Evolutionary conservation across 1,284 basidiomycete genomes (phyloP), one percentile per base, ranked within the genome.

Genomic region (Ceratobasidium sp.): DNA sequence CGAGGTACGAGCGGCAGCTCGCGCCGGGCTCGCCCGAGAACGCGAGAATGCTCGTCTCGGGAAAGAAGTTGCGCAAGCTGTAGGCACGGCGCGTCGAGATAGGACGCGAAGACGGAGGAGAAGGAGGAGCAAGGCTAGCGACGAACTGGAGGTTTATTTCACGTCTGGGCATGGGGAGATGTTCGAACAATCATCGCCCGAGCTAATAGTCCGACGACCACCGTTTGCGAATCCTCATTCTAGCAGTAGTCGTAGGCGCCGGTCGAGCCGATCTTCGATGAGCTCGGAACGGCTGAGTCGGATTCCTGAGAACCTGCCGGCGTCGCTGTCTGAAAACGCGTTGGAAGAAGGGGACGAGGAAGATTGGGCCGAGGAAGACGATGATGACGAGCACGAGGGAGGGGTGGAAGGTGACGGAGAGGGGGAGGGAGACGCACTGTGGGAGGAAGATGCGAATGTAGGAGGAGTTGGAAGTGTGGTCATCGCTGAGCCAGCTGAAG

Each of bases 401-500:
- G 74, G 62, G 0, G 83, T 82, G 31, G 81, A 82, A 50, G 84
- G 83, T 57, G 82, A 82, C 47, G 80, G 77, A 2, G 77, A 79
- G 19, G 80, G 81, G 33, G 79, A 80, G 54, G 48, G 27, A 24
- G 65, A 60, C 19, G 63, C 65, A 31, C 41, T 66, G 48, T 87
- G 86, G 86, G 86, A 88, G 69, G 85, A 86, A 33, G 82, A 84
- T 44, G 72, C 33, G 87, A 47, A 66, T 36, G 27, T 76, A 7
- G 31, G 56, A 57, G 50, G 63, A 24, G 29, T 22, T 88, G 62
- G 89, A 90, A 78, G 86, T 87, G 62, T 80, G 86, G n/a, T 96
- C 81, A 94, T 97, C 65, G 85, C 86, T 69, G 93, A 96, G 82
- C 95, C 95, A n/a, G 90, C 90, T 1, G 87, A 91, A 45, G 94